Percentiles rank a stretch among this genome's conserved stretches.
These are phyloP conservation scores for Iris macrosiphon DNA, from an alignment of 106 monocot genomes.

Conservation along the genomic window DNA sequence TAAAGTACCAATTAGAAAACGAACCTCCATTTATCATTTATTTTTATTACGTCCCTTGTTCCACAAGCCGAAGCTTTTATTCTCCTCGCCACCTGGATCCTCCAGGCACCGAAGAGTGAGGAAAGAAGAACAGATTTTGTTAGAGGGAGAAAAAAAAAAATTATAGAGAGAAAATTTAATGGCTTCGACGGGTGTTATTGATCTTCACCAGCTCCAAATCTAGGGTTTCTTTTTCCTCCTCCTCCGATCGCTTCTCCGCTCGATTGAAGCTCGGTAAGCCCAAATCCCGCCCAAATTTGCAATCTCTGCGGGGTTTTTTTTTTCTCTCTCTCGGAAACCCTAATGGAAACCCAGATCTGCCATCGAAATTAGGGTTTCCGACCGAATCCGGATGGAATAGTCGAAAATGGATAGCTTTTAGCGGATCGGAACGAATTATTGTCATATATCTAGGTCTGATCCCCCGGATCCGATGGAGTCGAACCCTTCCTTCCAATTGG, in stretches of 20 bases:
- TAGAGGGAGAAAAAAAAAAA: too few species aligned
- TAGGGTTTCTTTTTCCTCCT: neutral
- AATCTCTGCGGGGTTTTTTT: neutral
- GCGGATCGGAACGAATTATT: neutral
- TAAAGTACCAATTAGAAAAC: too few species aligned
- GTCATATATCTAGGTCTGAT: neutral
- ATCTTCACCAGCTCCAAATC: too few species aligned
- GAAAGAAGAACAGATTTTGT: too few species aligned
- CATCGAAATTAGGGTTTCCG: neutral
- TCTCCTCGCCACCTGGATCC: too few species aligned
- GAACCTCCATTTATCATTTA: too few species aligned
- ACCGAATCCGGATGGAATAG: slow-evolving; percentile 2
- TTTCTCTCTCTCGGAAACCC: neutral
- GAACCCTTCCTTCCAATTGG: slow-evolving; percentile 27
- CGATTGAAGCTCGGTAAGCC: slow-evolving; percentile 8
- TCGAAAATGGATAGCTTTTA: neutral
- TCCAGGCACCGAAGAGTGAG: too few species aligned
- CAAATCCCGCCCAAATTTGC: neutral
- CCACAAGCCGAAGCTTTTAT: too few species aligned
- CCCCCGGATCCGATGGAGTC: slow-evolving; percentile 24
- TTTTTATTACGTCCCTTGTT: too few species aligned
- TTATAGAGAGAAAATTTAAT: too few species aligned
- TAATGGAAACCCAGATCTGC: slow-evolving; percentile 4
- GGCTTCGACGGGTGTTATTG: too few species aligned
- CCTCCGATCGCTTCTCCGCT: neutral